Conservation (phyloP, 148 eudicot species). For the Talinum fruticosum region DNA sequence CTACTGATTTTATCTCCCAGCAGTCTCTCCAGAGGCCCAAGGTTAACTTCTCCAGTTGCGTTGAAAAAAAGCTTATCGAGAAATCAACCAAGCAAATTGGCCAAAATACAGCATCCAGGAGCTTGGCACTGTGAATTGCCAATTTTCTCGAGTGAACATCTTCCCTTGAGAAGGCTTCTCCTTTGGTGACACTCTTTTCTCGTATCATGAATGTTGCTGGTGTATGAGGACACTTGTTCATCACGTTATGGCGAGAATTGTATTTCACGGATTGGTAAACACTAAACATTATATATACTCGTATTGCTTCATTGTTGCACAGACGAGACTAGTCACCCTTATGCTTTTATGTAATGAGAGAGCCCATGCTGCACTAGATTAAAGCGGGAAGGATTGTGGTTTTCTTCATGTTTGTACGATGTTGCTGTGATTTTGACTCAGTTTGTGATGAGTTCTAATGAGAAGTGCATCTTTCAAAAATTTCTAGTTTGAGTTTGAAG, state of each 20-base stretch:
- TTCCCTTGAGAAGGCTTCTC: neutral
- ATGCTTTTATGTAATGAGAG: neutral
- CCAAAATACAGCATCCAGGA: neutral
- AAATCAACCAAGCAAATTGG: neutral
- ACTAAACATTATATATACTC: neutral
- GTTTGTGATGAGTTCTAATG: too few relatives aligned
- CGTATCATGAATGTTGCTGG: neutral
- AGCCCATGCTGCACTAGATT: neutral
- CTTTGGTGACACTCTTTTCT: neutral
- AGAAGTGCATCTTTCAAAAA: too few relatives aligned
- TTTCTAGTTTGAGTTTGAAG: too few relatives aligned
- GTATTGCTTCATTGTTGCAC: neutral
- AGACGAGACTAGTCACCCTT: neutral
- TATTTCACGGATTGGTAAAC: neutral
- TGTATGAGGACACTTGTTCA: neutral
- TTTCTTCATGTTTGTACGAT: neutral
- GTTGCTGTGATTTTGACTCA: neutral
- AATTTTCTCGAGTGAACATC: neutral
- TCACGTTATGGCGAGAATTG: neutral
- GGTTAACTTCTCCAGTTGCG: neutral
- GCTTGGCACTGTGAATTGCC: neutral
- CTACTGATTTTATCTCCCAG: neutral
- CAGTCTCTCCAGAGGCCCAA: slow-evolving; percentile 2
- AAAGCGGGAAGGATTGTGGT: slow-evolving; percentile 1
- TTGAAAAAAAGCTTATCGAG: neutral